These are phyloP conservation scores for Cadophora sp. DNA, from an alignment of 2,329 filamentous ascomycete genomes.

Conservation along the genomic window DNA sequence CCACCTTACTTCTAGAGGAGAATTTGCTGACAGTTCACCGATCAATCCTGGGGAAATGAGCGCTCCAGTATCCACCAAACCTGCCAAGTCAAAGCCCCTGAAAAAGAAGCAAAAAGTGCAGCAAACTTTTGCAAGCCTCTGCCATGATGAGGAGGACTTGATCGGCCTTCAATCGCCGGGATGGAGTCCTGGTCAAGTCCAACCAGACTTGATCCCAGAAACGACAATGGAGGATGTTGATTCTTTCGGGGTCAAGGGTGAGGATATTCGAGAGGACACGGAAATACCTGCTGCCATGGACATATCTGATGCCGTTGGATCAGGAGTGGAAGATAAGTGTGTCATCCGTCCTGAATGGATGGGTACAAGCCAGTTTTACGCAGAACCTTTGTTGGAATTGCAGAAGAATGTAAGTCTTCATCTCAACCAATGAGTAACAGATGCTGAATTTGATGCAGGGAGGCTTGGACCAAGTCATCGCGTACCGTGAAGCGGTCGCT, in stretches of 20 bases:
- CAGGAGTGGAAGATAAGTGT: background rate
- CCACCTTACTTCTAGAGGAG: background rate
- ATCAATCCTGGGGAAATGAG: background rate
- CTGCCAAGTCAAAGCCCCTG: background rate
- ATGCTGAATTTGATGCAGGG: background rate
- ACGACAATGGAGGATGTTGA: background rate
- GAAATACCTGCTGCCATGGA: background rate
- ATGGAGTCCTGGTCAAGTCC: background rate
- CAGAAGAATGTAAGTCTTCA: slow-evolving; percentile 29
- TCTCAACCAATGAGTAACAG: background rate
- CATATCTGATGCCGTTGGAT: background rate
- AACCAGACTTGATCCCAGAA: background rate
- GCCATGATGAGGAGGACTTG: background rate
- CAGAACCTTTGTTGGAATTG: slow-evolving; percentile 13
- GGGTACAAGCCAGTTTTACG: slow-evolving; percentile 33
- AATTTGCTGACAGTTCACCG: background rate
- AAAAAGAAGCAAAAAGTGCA: background rate
- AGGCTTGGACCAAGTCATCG: slow-evolving; percentile 1
- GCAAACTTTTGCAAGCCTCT: slow-evolving; percentile 3
- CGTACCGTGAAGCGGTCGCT: slow-evolving; percentile 3
- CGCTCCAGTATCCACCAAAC: background rate
- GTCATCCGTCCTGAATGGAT: slow-evolving; percentile 36
- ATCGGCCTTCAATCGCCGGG: background rate
- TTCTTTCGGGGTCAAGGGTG: background rate
- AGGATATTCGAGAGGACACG: background rate